Evolutionary conservation across 441 rosid genomes (phyloP).

Genomic region (Isatis lusitanica): DNA sequence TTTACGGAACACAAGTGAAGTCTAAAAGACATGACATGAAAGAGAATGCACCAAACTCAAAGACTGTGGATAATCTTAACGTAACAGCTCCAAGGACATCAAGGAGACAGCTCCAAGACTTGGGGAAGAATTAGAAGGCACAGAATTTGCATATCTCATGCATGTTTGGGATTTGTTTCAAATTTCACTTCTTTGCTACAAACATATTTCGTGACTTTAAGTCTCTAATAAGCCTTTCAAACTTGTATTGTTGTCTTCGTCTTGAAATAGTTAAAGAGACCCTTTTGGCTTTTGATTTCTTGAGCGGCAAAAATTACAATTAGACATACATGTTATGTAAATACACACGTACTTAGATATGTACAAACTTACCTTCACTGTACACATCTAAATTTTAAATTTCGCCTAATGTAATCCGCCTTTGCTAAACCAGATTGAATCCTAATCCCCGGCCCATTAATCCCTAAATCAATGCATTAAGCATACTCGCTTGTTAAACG

Average conservation of each 20-base stretch:
- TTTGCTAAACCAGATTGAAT: neutral
- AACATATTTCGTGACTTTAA: neutral
- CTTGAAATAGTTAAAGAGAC: neutral
- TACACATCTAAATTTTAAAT: neutral
- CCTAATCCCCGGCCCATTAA: neutral
- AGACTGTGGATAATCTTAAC: constrained; percentile 22
- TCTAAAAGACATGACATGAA: constrained; percentile 23
- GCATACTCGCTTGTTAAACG: neutral
- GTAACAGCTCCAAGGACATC: constrained; percentile 34
- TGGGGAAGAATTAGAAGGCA: constrained; percentile 20
- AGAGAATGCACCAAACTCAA: constrained; percentile 30
- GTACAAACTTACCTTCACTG: neutral
- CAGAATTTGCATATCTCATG: constrained; percentile 29
- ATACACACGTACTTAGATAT: neutral
- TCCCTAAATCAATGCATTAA: neutral
- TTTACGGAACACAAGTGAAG: constrained; percentile 26
- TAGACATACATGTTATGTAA: neutral
- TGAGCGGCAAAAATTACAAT: no score
- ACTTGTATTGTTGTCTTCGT: neutral
- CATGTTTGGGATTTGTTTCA: neutral
- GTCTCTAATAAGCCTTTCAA: neutral
- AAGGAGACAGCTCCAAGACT: constrained; percentile 33
- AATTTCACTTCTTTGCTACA: neutral
- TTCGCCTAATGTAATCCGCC: neutral
- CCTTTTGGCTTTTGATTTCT: neutral